phyloP scores from a whole-genome alignment of 306 rosid genomes.

The Lupinus albus region DNA sequence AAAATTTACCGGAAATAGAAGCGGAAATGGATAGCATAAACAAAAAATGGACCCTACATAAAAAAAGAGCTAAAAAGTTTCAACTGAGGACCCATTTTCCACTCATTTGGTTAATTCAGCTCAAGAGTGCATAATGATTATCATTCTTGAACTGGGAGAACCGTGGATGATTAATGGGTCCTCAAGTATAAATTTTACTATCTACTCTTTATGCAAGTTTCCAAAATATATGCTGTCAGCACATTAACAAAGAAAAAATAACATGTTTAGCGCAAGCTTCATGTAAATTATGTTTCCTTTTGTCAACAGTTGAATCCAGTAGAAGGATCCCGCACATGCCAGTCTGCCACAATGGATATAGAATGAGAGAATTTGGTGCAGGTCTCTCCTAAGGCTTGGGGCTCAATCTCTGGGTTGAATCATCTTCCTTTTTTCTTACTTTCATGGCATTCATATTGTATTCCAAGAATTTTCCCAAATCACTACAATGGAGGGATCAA shows the following conservation, averaged over 20 bases:
- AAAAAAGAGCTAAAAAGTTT: conserved; percentile 9
- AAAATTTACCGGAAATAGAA: conserved; percentile 6
- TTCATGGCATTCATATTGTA: background rate
- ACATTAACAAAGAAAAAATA: background rate
- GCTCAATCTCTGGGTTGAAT: background rate
- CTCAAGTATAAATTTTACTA: background rate
- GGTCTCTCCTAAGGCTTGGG: background rate
- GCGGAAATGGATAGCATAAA: background rate
- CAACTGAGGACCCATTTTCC: background rate
- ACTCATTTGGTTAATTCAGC: conserved; percentile 8
- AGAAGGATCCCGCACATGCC: background rate
- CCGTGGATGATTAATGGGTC: conserved; percentile 1
- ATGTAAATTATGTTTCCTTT: background rate
- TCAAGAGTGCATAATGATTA: conserved; percentile 2
- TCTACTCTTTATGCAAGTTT: background rate
- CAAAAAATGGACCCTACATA: background rate
- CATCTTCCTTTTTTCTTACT: background rate
- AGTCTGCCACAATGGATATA: background rate
- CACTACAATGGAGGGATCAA: background rate
- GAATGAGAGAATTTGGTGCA: background rate
- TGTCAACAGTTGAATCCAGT: conserved; percentile 23
- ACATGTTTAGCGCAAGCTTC: background rate
- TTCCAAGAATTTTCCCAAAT: background rate
- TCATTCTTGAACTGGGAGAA: conserved; percentile 16
- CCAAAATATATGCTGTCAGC: background rate